These are phyloP conservation scores for Yamadazyma taylorii DNA, from an alignment of 1,139 yeast genomes.

Conservation along the genomic window DNA sequence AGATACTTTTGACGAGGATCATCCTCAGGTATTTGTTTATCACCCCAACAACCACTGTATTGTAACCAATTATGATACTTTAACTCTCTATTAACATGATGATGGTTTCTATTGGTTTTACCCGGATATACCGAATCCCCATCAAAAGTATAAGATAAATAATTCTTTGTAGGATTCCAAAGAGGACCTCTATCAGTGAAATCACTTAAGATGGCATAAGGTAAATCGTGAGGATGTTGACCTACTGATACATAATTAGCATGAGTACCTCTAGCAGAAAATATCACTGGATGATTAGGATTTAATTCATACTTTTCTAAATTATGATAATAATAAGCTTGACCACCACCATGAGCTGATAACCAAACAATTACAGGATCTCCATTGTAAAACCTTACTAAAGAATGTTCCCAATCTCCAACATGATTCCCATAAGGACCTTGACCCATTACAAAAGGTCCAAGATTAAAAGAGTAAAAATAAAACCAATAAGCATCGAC, in stretches of 20 bases:
- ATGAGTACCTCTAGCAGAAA: conserved; percentile 94
- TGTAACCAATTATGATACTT: conserved; percentile 76
- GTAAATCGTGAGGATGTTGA: conserved; percentile 92
- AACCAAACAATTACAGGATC: conserved; percentile 92
- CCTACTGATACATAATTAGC: conserved; percentile 97
- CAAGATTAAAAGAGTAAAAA: conserved; percentile 89
- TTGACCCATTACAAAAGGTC: conserved; percentile 95
- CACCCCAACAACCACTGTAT: conserved; percentile 92
- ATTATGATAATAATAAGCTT: conserved; percentile 76
- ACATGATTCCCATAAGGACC: conserved; percentile 98
- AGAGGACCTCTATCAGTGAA: conserved; percentile 93
- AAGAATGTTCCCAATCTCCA: conserved; percentile 97
- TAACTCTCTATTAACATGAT: conserved; percentile 55
- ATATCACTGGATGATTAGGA: conserved; percentile 65
- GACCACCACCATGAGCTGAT: conserved; percentile 98
- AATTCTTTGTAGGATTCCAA: conserved; percentile 90
- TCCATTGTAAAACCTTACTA: conserved; percentile 81
- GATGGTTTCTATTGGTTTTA: conserved; percentile 40
- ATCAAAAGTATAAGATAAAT: conserved; percentile 76
- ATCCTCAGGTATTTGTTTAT: conserved; percentile 57
- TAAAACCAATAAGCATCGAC: conserved; percentile 95
- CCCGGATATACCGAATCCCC: conserved; percentile 49
- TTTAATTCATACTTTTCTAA: conserved; percentile 64
- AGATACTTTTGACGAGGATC: conserved; percentile 82
- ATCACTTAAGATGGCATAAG: conserved; percentile 85